These are phyloP conservation scores for Trametes elegans DNA, from an alignment of 768 basidiomycete species.

Conservation along the genomic window DNA sequence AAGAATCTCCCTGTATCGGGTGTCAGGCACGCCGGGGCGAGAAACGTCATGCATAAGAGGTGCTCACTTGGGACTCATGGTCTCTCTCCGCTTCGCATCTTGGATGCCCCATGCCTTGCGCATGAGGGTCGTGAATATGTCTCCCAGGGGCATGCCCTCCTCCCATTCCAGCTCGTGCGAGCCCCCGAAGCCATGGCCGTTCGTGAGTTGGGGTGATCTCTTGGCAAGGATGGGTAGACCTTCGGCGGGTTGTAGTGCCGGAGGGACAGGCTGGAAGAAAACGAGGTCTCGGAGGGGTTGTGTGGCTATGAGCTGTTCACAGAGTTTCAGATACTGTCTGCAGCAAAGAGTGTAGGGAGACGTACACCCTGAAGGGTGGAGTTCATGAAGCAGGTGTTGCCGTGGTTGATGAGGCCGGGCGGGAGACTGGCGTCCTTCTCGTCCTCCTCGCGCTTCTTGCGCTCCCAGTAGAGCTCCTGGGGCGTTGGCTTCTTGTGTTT, in stretches of 20 bases:
- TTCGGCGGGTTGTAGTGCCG: constrained; percentile 39
- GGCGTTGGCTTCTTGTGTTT: constrained; percentile 47
- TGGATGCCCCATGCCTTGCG: constrained; percentile 65
- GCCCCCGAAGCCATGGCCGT: constrained; percentile 57
- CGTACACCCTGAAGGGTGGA: constrained; percentile 86
- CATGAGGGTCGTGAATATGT: constrained; percentile 61
- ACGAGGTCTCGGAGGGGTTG: constrained; percentile 56
- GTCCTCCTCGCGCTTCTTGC: constrained; percentile 59
- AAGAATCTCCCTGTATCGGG: constrained; percentile 64
- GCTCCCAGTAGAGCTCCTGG: constrained; percentile 60
- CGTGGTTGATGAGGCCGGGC: constrained; percentile 76
- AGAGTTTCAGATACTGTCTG: not conserved
- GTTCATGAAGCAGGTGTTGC: constrained; percentile 96
- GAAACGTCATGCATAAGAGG: not conserved
- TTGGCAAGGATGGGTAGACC: constrained; percentile 34
- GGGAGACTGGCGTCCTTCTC: constrained; percentile 62
- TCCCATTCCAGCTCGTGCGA: constrained; percentile 51
- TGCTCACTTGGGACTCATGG: constrained; percentile 67
- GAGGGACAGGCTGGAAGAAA: constrained; percentile 50
- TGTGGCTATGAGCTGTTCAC: constrained; percentile 64
- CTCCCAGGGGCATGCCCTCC: constrained; percentile 66
- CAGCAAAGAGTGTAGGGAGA: constrained; percentile 25
- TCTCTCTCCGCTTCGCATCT: constrained; percentile 46
- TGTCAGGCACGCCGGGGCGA: no score
- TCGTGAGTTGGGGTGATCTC: constrained; percentile 67